A percentile compares a stretch with the other conserved stretches of the same genome.
Evolutionary conservation across 345 rosid species (phyloP).

Genomic region (Rubroshorea leprosula): DNA sequence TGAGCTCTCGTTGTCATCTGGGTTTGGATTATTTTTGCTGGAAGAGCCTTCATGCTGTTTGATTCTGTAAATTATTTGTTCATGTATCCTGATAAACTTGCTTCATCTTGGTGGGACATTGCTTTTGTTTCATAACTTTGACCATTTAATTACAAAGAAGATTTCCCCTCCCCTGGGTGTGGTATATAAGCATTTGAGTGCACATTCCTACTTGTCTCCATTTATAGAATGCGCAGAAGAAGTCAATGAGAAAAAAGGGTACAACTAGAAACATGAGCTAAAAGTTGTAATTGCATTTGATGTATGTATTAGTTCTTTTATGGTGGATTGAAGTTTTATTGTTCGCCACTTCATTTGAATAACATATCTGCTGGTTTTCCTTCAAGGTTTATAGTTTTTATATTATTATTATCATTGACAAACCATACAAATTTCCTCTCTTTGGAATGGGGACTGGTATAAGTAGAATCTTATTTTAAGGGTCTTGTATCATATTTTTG

Average conservation of each 20-base stretch:
- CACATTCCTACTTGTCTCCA: too few species aligned
- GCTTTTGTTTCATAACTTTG: slow-evolving; percentile 1
- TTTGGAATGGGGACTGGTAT: too few species aligned
- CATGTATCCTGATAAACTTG: neutral
- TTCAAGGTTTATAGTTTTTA: neutral
- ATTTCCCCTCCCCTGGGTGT: too few species aligned
- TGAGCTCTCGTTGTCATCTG: neutral
- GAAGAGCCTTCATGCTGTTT: neutral
- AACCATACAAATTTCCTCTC: neutral
- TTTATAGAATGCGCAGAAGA: too few species aligned
- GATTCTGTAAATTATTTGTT: neutral
- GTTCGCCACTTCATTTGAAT: neutral
- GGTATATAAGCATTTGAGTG: too few species aligned
- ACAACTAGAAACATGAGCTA: too few species aligned
- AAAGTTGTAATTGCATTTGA: too few species aligned
- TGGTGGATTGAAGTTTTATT: neutral
- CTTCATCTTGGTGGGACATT: too few species aligned
- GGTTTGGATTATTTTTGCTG: neutral
- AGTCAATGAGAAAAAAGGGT: too few species aligned
- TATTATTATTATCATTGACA: too few species aligned
- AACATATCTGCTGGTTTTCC: neutral
- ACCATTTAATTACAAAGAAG: too few species aligned
- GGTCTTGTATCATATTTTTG: neutral
- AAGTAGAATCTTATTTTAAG: neutral
- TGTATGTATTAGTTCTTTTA: neutral